Conservation (phyloP, 768 basidiomycete genomes). For the Thelephora aurantiotincta region DNA sequence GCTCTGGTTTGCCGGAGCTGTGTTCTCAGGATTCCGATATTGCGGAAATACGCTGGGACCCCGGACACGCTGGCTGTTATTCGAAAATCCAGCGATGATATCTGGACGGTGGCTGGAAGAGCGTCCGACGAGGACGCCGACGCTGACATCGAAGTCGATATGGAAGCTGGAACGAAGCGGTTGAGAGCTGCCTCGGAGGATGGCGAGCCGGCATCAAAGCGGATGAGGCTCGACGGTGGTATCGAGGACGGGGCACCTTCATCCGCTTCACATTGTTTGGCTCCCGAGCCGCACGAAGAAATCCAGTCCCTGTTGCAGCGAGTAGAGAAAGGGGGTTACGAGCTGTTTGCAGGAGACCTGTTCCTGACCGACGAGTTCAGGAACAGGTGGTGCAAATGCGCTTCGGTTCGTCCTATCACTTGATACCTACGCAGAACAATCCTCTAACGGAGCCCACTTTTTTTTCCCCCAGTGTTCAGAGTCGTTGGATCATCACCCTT, state of each 20-base stretch:
- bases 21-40: constrained; percentile 36
- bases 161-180: constrained; percentile 27
- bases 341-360: constrained; percentile 51
- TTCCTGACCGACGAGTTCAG: constrained; percentile 67
- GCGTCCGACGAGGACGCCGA: constrained; percentile 15
- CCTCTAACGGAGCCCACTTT: not conserved
- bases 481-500: constrained; percentile 37
- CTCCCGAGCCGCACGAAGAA: constrained; percentile 27
- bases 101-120: constrained; percentile 41
- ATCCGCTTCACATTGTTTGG: constrained; percentile 32
- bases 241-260: not conserved
- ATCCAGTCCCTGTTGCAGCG: constrained; percentile 17
- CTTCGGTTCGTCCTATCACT: constrained; percentile 26
- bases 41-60: constrained; percentile 56
- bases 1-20: constrained; percentile 61
- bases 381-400: constrained; percentile 68
- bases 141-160: constrained; percentile 15
- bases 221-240: constrained; percentile 14
- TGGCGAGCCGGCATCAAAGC: constrained; percentile 28
- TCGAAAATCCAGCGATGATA: constrained; percentile 27
- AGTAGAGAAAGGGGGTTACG: constrained; percentile 8
- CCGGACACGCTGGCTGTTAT: constrained; percentile 53
- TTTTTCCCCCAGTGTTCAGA: constrained; percentile 36
- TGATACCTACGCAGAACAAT: not conserved
- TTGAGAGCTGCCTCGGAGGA: constrained; percentile 15